Evolutionary conservation across 306 rosid genomes (phyloP).

Genomic region (Acacia confusa): DNA sequence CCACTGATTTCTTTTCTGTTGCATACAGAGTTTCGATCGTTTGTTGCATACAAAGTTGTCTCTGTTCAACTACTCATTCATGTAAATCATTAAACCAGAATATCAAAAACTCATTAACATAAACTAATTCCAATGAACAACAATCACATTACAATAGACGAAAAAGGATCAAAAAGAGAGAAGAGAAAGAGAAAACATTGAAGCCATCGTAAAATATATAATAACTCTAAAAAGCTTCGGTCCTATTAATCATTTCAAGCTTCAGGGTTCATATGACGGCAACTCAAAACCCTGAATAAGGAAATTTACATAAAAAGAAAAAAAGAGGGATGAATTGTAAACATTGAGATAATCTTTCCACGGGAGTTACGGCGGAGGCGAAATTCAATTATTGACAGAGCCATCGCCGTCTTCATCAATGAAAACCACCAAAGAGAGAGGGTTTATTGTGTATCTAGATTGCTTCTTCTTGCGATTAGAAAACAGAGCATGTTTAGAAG

Average conservation of each 20-base stretch:
- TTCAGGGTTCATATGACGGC: background rate
- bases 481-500: slow-evolving; percentile 27
- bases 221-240: background rate
- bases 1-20: too few relatives aligned
- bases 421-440: slow-evolving; percentile 34
- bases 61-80: background rate
- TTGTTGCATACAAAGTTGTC: background rate
- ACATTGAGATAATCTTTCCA: background rate
- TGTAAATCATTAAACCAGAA: background rate
- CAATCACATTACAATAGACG: background rate
- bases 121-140: background rate
- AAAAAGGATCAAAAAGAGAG: background rate
- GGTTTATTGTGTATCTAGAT: slow-evolving; percentile 16
- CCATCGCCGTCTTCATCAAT: background rate
- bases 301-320: background rate
- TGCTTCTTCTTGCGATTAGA: slow-evolving; percentile 7
- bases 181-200: too few relatives aligned
- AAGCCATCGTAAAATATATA: too few relatives aligned
- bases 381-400: slow-evolving; percentile 12
- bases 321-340: background rate
- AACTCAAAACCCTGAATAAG: background rate
- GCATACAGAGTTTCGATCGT: background rate
- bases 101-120: background rate
- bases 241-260: background rate
- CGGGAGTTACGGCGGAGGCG: background rate